A percentile compares a stretch with the other conserved stretches of the same genome.
These are phyloP conservation scores for Ilyonectria robusta DNA, from an alignment of 2,329 filamentous ascomycete genomes.

Conservation along the genomic window DNA sequence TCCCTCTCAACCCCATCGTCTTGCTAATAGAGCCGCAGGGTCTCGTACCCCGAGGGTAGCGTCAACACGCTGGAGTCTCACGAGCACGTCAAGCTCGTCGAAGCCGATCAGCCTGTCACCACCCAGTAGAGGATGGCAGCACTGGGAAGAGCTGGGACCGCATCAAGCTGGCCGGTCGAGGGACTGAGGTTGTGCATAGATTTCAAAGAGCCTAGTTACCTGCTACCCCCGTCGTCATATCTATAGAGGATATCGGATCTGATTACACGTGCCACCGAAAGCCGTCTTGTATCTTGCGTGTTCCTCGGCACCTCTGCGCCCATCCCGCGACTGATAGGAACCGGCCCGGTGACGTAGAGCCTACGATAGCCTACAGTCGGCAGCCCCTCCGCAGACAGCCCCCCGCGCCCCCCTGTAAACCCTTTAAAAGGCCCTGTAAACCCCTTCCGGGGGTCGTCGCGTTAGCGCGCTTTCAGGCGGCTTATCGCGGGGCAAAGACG, in stretches of 20 bases:
- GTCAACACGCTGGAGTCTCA: slow-evolving; percentile 76
- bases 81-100: slow-evolving; percentile 81
- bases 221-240: neutral
- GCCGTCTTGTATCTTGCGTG: neutral
- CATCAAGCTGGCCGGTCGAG: neutral
- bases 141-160: neutral
- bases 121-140: slow-evolving; percentile 72
- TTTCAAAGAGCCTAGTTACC: neutral
- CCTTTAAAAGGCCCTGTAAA: slow-evolving; percentile 15
- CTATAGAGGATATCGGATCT: neutral
- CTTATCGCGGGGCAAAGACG: neutral
- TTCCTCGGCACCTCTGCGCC: slow-evolving; percentile 1
- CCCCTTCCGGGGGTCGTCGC: slow-evolving; percentile 5
- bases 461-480: slow-evolving; percentile 27
- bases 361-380: slow-evolving; percentile 30
- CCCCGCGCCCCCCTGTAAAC: slow-evolving; percentile 13
- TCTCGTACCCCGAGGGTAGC: slow-evolving; percentile 77
- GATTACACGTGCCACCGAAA: neutral
- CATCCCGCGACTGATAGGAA: neutral
- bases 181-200: neutral
- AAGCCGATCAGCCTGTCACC: slow-evolving; percentile 78
- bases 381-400: slow-evolving; percentile 12
- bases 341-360: slow-evolving; percentile 39
- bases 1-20: too few species aligned
- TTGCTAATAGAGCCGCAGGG: slow-evolving; percentile 63